These are phyloP conservation scores for Sporothrix euskadiensis DNA, from an alignment of 2,329 filamentous ascomycete species.

Conservation along the genomic window DNA sequence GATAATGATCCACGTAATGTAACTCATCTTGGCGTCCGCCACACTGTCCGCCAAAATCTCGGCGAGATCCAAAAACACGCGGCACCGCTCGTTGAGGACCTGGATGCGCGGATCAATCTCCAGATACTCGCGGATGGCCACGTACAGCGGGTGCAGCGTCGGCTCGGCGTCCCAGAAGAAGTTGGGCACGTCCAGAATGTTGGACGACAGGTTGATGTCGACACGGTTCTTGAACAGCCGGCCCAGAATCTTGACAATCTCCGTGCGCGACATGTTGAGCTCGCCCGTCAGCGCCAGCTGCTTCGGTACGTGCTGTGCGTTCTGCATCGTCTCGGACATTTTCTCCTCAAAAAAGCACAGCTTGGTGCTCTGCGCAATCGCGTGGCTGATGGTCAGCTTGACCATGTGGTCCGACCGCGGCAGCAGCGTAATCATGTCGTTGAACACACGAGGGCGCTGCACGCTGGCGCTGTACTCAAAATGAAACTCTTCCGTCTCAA, in stretches of 20 bases:
- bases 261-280: conserved; percentile 84
- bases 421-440: conserved; percentile 97
- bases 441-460: conserved; percentile 87
- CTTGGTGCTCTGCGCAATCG: conserved; percentile 96
- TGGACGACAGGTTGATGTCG: conserved; percentile 95
- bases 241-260: conserved; percentile 90
- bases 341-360: conserved; percentile 93
- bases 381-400: conserved; percentile 95
- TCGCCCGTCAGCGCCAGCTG: conserved; percentile 84
- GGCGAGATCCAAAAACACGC: conserved; percentile 92
- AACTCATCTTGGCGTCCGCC: conserved; percentile 91
- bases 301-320: conserved; percentile 90
- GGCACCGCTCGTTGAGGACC: conserved; percentile 94
- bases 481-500: conserved; percentile 97
- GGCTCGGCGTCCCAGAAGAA: conserved; percentile 99
- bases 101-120: conserved; percentile 96
- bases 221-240: conserved; percentile 90
- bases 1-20: conserved; percentile 98
- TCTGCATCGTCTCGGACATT: conserved; percentile 91
- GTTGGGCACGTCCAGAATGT: conserved; percentile 92
- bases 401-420: conserved; percentile 96
- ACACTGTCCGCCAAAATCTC: conserved; percentile 93
- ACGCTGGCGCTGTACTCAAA: conserved; percentile 93
- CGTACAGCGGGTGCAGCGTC: conserved; percentile 90
- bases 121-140: conserved; percentile 91